Conservation (phyloP, 371 early-diverging fungal species). For the Rhizopus arrhizus region DNA sequence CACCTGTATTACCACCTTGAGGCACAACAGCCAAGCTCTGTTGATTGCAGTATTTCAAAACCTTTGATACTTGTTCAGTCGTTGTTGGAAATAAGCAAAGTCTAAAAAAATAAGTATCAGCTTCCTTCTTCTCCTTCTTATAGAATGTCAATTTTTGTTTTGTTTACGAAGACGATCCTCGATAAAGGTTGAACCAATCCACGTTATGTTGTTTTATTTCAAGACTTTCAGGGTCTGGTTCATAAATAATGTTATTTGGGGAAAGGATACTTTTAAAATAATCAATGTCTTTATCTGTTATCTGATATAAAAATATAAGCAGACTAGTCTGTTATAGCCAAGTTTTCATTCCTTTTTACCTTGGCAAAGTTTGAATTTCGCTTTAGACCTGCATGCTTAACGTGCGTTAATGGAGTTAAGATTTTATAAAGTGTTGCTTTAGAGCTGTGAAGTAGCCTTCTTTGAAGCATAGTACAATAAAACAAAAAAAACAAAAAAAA, state of each 20-base stretch:
- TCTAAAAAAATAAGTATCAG: neutral
- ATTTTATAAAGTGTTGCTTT: neutral
- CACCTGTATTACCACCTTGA: constrained; percentile 95
- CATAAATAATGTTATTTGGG: constrained; percentile 40
- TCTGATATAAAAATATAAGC: constrained; percentile 19
- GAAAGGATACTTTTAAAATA: constrained; percentile 51
- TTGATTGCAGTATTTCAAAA: constrained; percentile 86
- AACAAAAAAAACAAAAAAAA: neutral
- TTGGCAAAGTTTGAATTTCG: constrained; percentile 56
- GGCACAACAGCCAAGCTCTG: constrained; percentile 86
- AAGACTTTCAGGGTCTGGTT: constrained; percentile 41
- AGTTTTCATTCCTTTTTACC: constrained; percentile 25
- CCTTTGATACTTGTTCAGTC: constrained; percentile 77
- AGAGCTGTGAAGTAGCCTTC: constrained; percentile 13
- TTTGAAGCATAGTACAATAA: constrained; percentile 10
- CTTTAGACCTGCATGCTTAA: constrained; percentile 29
- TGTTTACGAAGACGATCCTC: constrained; percentile 64
- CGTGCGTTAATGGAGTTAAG: constrained; percentile 19
- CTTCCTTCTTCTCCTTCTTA: neutral
- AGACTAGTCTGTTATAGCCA: neutral
- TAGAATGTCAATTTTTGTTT: neutral
- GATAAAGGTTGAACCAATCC: constrained; percentile 90
- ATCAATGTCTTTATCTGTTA: constrained; percentile 57
- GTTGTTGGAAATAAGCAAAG: constrained; percentile 76
- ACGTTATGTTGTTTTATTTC: constrained; percentile 23